phyloP scores from a whole-genome alignment of 2,329 filamentous ascomycete genomes.

The Pestalotiopsis sp. region DNA sequence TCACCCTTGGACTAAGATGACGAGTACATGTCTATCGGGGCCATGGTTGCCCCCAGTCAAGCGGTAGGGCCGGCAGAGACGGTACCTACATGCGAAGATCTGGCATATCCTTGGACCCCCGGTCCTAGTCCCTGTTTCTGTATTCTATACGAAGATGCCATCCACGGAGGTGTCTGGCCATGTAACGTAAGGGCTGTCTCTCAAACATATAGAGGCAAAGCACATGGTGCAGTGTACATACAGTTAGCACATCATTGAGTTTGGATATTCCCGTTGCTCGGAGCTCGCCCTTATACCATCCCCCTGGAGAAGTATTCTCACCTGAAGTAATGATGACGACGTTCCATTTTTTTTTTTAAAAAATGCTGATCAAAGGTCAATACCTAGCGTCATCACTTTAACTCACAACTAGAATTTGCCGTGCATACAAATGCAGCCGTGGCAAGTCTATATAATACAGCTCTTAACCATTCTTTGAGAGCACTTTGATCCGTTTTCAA shows the following conservation, averaged over 20 bases:
- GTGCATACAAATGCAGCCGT: not conserved
- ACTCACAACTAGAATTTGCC: not conserved
- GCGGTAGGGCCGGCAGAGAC: not conserved
- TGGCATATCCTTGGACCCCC: not conserved
- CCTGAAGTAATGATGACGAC: not conserved
- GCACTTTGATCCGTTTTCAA: not conserved
- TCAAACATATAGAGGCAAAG: not conserved
- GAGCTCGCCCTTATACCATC: not conserved
- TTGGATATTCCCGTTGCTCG: not conserved
- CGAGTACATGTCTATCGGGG: not conserved
- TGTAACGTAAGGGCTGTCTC: not conserved
- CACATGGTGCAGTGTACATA: not conserved
- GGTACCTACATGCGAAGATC: not conserved
- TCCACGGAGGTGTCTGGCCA: not conserved
- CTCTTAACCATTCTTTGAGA: not conserved
- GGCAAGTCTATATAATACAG: not conserved
- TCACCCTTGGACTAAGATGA: not conserved
- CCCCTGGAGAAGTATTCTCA: not conserved
- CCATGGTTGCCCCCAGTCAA: not conserved
- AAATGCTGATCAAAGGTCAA: not conserved
- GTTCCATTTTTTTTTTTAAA: not conserved
- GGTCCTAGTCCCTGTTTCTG: not conserved
- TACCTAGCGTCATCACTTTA: not conserved
- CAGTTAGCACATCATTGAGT: not conserved
- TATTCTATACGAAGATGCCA: not conserved